Conservation (phyloP, 2,329 filamentous ascomycete genomes). For the Pseudogymnoascus sp. region DNA sequence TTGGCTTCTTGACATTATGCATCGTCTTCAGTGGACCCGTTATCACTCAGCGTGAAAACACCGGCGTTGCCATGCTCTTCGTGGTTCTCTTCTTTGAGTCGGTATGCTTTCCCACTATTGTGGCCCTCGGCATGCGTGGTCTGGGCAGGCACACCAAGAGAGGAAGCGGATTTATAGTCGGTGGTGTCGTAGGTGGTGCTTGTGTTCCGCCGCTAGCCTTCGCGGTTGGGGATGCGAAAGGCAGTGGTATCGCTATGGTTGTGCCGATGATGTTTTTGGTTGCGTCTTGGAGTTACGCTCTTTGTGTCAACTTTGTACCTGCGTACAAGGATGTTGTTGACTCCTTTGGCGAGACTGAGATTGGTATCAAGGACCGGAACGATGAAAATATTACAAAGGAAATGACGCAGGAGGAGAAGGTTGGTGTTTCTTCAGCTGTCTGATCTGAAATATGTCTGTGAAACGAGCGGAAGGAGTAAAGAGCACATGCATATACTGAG, state of each 20-base stretch:
- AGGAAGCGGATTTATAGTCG: conserved; percentile 41
- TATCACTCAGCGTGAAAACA: conserved; percentile 40
- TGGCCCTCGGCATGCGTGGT: conserved; percentile 43
- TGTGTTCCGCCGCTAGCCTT: conserved; percentile 63
- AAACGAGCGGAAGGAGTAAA: neutral
- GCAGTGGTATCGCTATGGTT: conserved; percentile 1
- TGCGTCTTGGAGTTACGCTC: conserved; percentile 12
- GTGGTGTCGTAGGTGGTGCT: conserved; percentile 45
- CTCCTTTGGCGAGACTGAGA: conserved; percentile 15
- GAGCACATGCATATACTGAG: neutral
- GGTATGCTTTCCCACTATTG: conserved; percentile 45
- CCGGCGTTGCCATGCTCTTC: conserved; percentile 42
- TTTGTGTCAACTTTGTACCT: conserved; percentile 14
- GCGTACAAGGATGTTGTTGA: conserved; percentile 20
- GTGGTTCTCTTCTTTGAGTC: conserved; percentile 44
- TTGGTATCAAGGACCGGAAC: neutral
- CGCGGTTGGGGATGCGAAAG: conserved; percentile 50
- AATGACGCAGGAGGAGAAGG: neutral
- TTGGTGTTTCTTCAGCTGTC: neutral
- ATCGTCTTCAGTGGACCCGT: conserved; percentile 42
- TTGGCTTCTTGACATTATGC: conserved; percentile 45
- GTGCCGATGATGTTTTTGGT: conserved; percentile 17
- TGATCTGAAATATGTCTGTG: neutral
- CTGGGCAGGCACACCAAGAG: conserved; percentile 42
- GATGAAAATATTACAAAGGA: neutral